Percentiles rank a stretch among this genome's conserved stretches.
phyloP scores from a whole-genome alignment of 2,329 filamentous ascomycete genomes.

The Colletotrichum graminicola region DNA sequence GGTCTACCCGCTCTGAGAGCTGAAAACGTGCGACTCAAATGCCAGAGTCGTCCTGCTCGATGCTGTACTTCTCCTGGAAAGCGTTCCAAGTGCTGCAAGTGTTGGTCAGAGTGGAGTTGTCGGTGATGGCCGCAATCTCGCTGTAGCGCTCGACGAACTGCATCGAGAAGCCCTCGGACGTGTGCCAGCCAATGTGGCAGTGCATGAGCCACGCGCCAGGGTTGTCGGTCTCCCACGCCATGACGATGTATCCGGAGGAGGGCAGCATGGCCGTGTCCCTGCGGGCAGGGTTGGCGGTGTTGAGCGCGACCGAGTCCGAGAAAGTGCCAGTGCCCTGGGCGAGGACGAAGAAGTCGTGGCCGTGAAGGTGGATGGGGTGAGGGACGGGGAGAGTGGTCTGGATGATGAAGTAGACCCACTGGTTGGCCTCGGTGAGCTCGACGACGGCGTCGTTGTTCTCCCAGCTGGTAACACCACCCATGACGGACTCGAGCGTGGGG shows the following conservation, averaged over 20 bases:
- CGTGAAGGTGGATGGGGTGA: constrained; percentile 54
- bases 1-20: not conserved
- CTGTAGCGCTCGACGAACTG: constrained; percentile 45
- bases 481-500: constrained; percentile 48
- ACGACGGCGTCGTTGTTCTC: constrained; percentile 47
- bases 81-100: constrained; percentile 41
- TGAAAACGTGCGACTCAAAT: constrained; percentile 22
- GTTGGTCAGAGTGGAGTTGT: constrained; percentile 25
- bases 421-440: constrained; percentile 45
- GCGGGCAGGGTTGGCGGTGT: constrained; percentile 60
- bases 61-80: constrained; percentile 28
- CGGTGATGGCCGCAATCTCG: constrained; percentile 41
- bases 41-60: constrained; percentile 45
- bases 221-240: constrained; percentile 64
- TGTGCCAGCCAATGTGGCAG: constrained; percentile 64
- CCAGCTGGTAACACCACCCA: constrained; percentile 43
- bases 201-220: constrained; percentile 64
- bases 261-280: constrained; percentile 65
- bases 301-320: constrained; percentile 34
- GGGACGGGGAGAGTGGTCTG: constrained; percentile 45
- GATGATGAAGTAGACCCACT: constrained; percentile 50
- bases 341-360: constrained; percentile 51
- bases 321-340: constrained; percentile 42
- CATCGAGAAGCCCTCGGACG: constrained; percentile 44
- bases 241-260: constrained; percentile 58